Percentiles rank a stretch among this genome's conserved stretches.
phyloP scores from a whole-genome alignment of 2,329 filamentous ascomycete genomes.

The Westerdykella ornata region DNA sequence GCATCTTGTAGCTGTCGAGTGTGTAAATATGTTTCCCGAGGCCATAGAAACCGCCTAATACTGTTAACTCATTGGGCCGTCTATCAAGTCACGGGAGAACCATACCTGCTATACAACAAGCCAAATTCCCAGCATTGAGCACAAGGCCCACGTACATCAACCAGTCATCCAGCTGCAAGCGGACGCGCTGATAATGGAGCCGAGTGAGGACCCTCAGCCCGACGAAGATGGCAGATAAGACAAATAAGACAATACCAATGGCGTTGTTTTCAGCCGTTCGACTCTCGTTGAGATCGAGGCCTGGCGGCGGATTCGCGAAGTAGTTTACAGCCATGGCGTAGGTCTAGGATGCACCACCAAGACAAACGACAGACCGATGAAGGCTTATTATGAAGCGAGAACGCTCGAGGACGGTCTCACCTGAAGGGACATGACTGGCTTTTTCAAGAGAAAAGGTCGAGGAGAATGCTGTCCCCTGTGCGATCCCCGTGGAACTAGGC shows the following conservation, averaged over 20 bases:
- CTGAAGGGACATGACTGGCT: too few species aligned
- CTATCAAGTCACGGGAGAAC: too few species aligned
- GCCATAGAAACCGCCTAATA: slow-evolving; percentile 16
- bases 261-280: slow-evolving; percentile 18
- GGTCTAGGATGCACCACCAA: too few species aligned
- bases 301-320: slow-evolving; percentile 14
- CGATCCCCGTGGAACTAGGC: too few species aligned
- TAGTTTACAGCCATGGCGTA: slow-evolving; percentile 2
- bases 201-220: slow-evolving; percentile 14
- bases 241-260: slow-evolving; percentile 17
- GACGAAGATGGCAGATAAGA: slow-evolving; percentile 16
- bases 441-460: too few species aligned
- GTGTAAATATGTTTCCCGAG: slow-evolving; percentile 24
- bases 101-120: slow-evolving; percentile 20
- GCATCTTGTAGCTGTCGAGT: slow-evolving; percentile 17
- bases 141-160: slow-evolving; percentile 19
- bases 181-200: slow-evolving; percentile 13
- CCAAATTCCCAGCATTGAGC: slow-evolving; percentile 15
- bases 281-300: slow-evolving; percentile 16
- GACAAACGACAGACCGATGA: too few species aligned
- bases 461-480: too few species aligned
- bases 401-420: too few species aligned
- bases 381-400: too few species aligned
- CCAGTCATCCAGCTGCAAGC: slow-evolving; percentile 16
- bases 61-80: not conserved